Evolutionary conservation across 345 rosid genomes (phyloP).

Genomic region (Xanthoceras sorbifolium): DNA sequence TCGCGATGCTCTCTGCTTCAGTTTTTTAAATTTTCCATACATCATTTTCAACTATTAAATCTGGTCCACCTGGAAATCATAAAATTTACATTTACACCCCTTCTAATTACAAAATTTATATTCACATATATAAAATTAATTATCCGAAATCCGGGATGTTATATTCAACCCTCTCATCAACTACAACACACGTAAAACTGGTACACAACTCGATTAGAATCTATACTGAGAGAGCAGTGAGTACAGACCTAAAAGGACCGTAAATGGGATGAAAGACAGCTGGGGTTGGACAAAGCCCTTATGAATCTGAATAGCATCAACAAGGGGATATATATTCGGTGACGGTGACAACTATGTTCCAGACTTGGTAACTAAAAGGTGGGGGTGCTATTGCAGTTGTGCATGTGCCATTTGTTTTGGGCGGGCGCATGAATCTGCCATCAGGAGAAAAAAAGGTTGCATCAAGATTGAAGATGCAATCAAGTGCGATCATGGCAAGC

Average conservation of each 20-base stretch:
- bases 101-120: too few relatives aligned
- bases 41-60: too few relatives aligned
- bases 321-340: constrained; percentile 65
- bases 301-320: constrained; percentile 58
- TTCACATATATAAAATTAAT: too few relatives aligned
- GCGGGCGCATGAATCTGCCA: constrained; percentile 85
- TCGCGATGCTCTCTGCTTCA: too few relatives aligned
- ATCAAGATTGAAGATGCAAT: constrained; percentile 87
- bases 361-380: constrained; percentile 74
- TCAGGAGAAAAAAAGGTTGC: constrained; percentile 76
- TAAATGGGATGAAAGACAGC: constrained; percentile 57
- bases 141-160: too few relatives aligned
- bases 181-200: constrained; percentile 79
- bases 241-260: constrained; percentile 78
- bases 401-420: constrained; percentile 42
- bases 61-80: too few relatives aligned
- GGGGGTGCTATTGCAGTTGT: constrained; percentile 62
- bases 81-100: too few relatives aligned
- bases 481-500: constrained; percentile 84
- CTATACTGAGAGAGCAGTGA: constrained; percentile 81
- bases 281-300: constrained; percentile 74
- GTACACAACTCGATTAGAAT: constrained; percentile 78
- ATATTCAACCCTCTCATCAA: constrained; percentile 88
- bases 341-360: constrained; percentile 65
- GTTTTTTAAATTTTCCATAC: too few relatives aligned